These are phyloP conservation scores for Botrytis paeoniae DNA, from an alignment of 2,329 filamentous ascomycete genomes.

Conservation along the genomic window DNA sequence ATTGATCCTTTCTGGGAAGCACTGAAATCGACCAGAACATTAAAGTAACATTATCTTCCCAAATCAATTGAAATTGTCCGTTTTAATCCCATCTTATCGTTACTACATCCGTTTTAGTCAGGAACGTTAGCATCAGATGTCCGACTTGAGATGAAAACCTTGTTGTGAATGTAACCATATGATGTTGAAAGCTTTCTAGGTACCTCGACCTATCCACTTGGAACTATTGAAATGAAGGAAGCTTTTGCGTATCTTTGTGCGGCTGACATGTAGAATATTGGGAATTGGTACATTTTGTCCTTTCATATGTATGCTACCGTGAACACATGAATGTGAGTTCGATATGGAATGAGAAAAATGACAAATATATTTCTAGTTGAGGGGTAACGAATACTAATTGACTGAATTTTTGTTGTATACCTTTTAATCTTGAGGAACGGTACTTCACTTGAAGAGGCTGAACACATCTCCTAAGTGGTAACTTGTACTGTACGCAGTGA, in stretches of 20 bases:
- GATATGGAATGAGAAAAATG: neutral
- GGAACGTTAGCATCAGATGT: conserved; percentile 9
- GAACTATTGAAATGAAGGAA: conserved; percentile 16
- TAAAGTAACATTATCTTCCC: neutral
- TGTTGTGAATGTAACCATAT: conserved; percentile 10
- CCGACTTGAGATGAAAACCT: conserved; percentile 12
- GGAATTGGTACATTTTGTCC: neutral
- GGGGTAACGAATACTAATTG: neutral
- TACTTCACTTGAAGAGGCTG: conserved; percentile 2
- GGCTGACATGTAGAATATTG: neutral
- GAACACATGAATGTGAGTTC: neutral
- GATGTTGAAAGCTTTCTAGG: neutral
- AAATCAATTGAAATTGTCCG: neutral
- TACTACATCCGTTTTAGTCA: neutral
- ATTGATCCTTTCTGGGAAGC: neutral
- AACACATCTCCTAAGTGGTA: neutral
- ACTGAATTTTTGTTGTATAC: too few relatives aligned
- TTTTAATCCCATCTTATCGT: neutral
- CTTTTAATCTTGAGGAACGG: neutral
- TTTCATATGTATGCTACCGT: neutral
- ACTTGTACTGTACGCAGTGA: neutral
- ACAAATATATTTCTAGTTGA: neutral
- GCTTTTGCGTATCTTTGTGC: conserved; percentile 5
- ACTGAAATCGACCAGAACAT: neutral
- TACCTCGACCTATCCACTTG: neutral